Conservation (phyloP, 2,329 filamentous ascomycete species). For the Aspergillus bombycis region DNA sequence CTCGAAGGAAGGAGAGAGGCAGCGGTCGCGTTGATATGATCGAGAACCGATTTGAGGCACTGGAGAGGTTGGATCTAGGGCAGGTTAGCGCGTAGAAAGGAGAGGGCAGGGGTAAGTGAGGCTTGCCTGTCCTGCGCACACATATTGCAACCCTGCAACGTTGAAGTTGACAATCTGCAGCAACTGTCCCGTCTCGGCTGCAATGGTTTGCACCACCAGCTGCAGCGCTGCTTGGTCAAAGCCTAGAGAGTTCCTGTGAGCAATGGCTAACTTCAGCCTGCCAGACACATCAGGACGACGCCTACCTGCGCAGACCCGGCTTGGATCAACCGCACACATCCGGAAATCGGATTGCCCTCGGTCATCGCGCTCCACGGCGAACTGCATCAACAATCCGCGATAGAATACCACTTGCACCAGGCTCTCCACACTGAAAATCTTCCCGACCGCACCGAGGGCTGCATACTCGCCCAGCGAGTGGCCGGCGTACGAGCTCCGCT, state of each 20-base stretch:
- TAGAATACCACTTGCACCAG: constrained; percentile 99
- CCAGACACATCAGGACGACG: too few species aligned
- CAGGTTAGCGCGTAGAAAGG: neutral
- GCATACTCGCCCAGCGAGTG: constrained; percentile 99
- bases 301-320: constrained; percentile 64
- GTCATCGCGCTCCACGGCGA: constrained; percentile 94
- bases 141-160: constrained; percentile 71
- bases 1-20: constrained; percentile 61
- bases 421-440: constrained; percentile 98
- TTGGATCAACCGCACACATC: constrained; percentile 99
- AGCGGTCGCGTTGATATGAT: constrained; percentile 56
- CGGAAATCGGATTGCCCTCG: constrained; percentile 94
- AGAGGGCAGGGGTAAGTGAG: neutral
- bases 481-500: constrained; percentile 95
- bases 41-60: neutral
- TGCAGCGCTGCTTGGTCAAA: constrained; percentile 98
- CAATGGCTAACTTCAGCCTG: too few species aligned
- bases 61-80: constrained; percentile 43
- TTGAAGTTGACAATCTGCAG: constrained; percentile 98
- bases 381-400: constrained; percentile 98
- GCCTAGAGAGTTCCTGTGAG: constrained; percentile 69
- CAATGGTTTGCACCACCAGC: constrained; percentile 94
- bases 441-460: constrained; percentile 89
- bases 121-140: constrained; percentile 64
- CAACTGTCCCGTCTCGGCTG: constrained; percentile 91